Percentiles rank a stretch among this genome's conserved stretches.
Evolutionary conservation across 164 flowering plant genomes (phyloP).

Genomic region (Magnolia officinalis): DNA sequence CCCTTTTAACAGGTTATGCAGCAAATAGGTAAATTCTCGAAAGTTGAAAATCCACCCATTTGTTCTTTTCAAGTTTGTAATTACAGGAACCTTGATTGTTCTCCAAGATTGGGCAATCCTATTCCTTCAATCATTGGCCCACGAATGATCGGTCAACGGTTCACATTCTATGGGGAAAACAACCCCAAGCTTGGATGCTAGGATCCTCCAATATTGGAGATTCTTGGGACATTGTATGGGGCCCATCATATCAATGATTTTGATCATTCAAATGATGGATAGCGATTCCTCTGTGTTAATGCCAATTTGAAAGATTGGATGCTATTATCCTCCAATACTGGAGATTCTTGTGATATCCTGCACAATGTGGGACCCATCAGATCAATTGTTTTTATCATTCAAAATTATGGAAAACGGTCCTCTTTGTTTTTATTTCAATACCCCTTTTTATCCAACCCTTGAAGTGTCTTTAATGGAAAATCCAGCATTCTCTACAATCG

Average conservation of each 20-base stretch:
- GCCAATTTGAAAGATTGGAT: no score
- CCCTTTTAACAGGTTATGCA: slow-evolving; percentile 69
- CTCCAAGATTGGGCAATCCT: neutral
- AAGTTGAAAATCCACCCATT: neutral
- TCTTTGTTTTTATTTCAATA: no score
- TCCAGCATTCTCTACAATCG: slow-evolving; percentile 86
- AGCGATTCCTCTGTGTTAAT: neutral
- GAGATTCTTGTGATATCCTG: no score
- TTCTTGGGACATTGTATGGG: neutral
- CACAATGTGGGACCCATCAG: no score
- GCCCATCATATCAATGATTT: neutral
- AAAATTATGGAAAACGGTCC: neutral
- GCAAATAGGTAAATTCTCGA: slow-evolving; percentile 73
- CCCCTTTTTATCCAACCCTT: neutral
- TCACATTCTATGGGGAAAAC: no score
- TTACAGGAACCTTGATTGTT: neutral
- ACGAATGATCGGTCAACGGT: neutral
- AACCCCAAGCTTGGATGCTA: neutral
- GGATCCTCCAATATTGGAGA: neutral
- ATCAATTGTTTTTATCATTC: no score
- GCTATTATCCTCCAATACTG: no score
- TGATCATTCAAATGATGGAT: neutral
- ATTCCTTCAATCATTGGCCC: neutral
- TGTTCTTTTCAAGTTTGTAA: neutral
- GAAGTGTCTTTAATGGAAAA: neutral